Evolutionary conservation across 2,329 filamentous ascomycete genomes (phyloP).

Genomic region (Epichloe coenophiala): DNA sequence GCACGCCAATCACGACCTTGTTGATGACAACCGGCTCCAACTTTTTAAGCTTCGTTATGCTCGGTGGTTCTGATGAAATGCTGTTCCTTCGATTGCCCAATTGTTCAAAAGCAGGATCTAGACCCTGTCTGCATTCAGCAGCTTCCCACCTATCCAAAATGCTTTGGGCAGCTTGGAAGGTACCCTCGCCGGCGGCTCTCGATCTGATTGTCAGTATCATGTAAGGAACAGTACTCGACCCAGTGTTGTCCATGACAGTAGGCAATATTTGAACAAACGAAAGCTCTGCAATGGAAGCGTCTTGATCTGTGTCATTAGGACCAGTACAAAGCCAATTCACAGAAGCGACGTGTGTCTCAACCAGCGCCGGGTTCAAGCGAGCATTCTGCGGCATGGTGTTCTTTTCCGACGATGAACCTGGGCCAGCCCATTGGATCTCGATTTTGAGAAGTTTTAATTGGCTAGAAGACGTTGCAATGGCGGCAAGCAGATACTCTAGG

Average conservation of each 20-base stretch:
- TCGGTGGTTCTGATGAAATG: constrained; percentile 19
- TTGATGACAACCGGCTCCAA: constrained; percentile 56
- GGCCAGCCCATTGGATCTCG: constrained; percentile 58
- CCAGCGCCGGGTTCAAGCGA: constrained; percentile 37
- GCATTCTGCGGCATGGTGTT: constrained; percentile 32
- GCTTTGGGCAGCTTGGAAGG: constrained; percentile 54
- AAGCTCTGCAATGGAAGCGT: constrained; percentile 45
- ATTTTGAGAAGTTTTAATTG: constrained; percentile 65
- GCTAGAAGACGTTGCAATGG: constrained; percentile 53
- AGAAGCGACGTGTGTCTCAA: constrained; percentile 41
- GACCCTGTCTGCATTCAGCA: constrained; percentile 47
- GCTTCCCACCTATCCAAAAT: constrained; percentile 77
- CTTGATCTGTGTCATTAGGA: constrained; percentile 26
- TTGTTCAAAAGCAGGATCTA: constrained; percentile 69
- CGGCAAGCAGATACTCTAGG: constrained; percentile 44
- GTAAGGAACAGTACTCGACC: constrained; percentile 41
- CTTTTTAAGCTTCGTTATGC: constrained; percentile 38
- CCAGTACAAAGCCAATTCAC: constrained; percentile 43
- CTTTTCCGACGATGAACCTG: constrained; percentile 37
- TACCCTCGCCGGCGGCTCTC: constrained; percentile 35
- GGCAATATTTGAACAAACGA: constrained; percentile 66
- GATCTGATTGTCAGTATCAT: constrained; percentile 64
- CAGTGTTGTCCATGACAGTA: constrained; percentile 43
- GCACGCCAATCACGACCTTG: constrained; percentile 57
- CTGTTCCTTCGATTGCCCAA: constrained; percentile 50